These are phyloP conservation scores for Talaromyces sp. DNA, from an alignment of 2,329 filamentous ascomycete species.

Conservation along the genomic window DNA sequence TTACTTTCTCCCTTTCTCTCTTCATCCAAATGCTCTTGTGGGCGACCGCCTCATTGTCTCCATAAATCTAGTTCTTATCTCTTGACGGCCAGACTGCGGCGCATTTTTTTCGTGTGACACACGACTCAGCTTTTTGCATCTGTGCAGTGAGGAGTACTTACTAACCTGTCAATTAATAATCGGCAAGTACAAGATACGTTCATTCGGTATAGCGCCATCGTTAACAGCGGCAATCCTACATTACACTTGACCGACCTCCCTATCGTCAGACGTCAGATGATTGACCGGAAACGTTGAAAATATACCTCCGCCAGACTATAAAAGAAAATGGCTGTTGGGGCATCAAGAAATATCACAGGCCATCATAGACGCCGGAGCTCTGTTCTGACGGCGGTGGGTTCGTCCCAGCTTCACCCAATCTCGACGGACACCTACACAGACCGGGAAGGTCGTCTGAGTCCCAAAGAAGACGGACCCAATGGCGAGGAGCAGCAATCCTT, in stretches of 20 bases:
- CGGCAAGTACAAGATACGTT: not conserved
- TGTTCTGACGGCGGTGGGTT: slow-evolving; percentile 43
- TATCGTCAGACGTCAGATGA: slow-evolving; percentile 7
- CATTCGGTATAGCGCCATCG: not conserved
- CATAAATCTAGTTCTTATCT: not conserved
- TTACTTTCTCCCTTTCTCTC: not conserved
- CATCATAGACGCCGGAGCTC: slow-evolving; percentile 41
- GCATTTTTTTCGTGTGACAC: not conserved
- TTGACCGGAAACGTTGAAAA: not conserved
- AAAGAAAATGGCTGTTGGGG: slow-evolving; percentile 33
- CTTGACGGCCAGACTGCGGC: not conserved
- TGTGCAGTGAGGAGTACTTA: not conserved
- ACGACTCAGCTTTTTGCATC: not conserved
- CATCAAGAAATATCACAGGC: slow-evolving; percentile 26
- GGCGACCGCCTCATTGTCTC: slow-evolving; percentile 9
- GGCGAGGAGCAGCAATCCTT: slow-evolving; percentile 36
- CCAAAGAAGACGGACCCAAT: slow-evolving; percentile 25
- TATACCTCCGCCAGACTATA: slow-evolving; percentile 1
- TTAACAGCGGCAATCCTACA: not conserved
- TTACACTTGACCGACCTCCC: not conserved
- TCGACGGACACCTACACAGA: slow-evolving; percentile 37
- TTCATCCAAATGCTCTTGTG: not conserved
- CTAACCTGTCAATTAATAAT: not conserved
- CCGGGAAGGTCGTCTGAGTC: slow-evolving; percentile 20
- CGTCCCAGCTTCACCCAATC: slow-evolving; percentile 41